Evolutionary conservation across 2,329 filamentous ascomycete genomes (phyloP), one percentile per base, ranked within the genome.

Genomic region (Ophiocordyceps unilateralis): DNA sequence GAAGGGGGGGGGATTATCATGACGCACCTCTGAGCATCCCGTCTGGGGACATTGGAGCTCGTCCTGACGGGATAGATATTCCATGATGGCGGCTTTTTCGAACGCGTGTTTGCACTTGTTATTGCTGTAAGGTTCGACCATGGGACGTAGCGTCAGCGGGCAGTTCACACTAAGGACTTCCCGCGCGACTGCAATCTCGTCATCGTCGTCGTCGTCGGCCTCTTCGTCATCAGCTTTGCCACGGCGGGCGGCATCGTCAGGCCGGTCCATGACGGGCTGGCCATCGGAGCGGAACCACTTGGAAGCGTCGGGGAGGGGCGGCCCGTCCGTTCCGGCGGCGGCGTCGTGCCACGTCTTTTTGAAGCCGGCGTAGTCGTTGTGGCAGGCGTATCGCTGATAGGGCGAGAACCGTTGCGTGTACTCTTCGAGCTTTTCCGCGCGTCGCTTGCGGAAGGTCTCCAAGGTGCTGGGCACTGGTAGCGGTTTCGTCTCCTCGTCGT

Each of bases 31-130:
- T 41, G 65, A 63, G 55, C 82, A 87, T 1, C 81, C 81, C 2
- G 70, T 61, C 45, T 77, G 69, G 0, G 81, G 81, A 55, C 82
- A 87, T 43, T 70, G 64, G 1, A 72, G 64, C 41, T 56, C 44
- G 49, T 60, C 42, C 41, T 52, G 46, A 50, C 53, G 43, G 67
- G 67, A 55, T 66, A 78, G 38, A 46, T 64, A 65, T n/a, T 75
- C 69, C 21, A 73, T 45, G 34, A 88, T 78, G 1, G 75, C 74
- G 1, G 56, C 53, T 56, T 74, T 79, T 54, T 88, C 80, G 54
- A 84, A 88, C 0, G 72, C 78, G 56, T 88, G 83, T 44, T 73
- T 76, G 63, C 83, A 88, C 49, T 74, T 72, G 14, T 55, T 62
- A 51, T 74, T 83, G 44, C 73, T 82, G 52, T 74, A 76, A 0